Evolutionary conservation across 257 asterid species (phyloP).

Genomic region (Lycium ferocissimum): DNA sequence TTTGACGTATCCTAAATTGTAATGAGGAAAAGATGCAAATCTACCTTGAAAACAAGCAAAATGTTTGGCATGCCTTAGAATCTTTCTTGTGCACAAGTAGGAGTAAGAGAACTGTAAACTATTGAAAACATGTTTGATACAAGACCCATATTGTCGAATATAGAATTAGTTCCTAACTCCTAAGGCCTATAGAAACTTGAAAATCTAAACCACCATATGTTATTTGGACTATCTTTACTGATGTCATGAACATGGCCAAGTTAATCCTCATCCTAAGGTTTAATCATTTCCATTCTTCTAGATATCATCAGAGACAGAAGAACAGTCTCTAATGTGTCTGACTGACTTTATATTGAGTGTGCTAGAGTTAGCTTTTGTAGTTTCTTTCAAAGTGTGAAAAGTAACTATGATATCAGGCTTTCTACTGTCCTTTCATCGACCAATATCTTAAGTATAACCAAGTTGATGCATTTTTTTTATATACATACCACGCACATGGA

Average conservation of each 20-base stretch:
- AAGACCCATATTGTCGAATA: background rate
- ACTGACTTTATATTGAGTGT: background rate
- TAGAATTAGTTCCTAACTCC: background rate
- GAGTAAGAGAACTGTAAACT: background rate
- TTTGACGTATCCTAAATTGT: background rate
- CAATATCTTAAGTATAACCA: background rate
- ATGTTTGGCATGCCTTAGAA: background rate
- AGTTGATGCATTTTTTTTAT: background rate
- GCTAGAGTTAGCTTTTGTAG: constrained; percentile 11
- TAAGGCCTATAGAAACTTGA: background rate
- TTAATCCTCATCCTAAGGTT: background rate
- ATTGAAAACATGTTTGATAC: background rate
- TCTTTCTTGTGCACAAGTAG: background rate
- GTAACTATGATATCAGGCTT: background rate
- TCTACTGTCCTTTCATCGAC: constrained; percentile 19
- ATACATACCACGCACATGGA: background rate
- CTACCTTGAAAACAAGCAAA: background rate
- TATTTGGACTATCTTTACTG: constrained; percentile 9
- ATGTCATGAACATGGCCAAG: constrained; percentile 15
- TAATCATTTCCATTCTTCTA: background rate
- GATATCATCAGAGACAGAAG: background rate
- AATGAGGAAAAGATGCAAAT: background rate
- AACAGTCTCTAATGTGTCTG: background rate
- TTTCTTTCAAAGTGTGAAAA: background rate
- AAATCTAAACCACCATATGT: background rate